Conservation (phyloP, 169 alveolate species). For the Cryptosporidium sp. region DNA sequence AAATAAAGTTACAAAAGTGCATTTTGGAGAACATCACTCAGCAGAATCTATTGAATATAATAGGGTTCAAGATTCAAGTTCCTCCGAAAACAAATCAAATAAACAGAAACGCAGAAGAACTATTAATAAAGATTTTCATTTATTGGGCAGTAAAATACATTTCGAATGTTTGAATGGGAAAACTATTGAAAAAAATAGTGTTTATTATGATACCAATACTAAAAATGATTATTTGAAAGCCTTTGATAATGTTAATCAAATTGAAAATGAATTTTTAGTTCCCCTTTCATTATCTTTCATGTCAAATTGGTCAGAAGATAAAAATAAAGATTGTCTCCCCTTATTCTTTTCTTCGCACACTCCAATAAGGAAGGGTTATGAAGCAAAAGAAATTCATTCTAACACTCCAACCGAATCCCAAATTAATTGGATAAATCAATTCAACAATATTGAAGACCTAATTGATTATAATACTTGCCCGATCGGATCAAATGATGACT, state of each 20-base stretch:
- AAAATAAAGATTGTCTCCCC: conserved; percentile 1
- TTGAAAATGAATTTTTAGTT: conserved; percentile 12
- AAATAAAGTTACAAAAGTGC: background rate
- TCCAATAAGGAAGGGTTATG: conserved; percentile 42
- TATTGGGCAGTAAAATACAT: background rate
- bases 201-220: background rate
- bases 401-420: conserved; percentile 8
- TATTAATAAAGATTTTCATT: background rate
- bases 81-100: background rate
- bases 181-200: background rate
- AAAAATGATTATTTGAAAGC: background rate
- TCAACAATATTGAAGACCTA: conserved; percentile 16
- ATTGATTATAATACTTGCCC: background rate
- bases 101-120: background rate
- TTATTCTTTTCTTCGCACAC: conserved; percentile 18
- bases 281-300: conserved; percentile 43
- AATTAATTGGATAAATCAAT: conserved; percentile 25
- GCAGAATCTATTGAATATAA: background rate
- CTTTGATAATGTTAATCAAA: background rate
- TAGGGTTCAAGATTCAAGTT: background rate
- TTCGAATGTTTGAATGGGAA: background rate
- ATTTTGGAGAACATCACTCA: background rate
- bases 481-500: background rate
- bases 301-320: background rate
- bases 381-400: background rate